Evolutionary conservation across 2,329 filamentous ascomycete species (phyloP), one percentile per base, ranked within the genome.

Genomic region (Beauveria sp.): DNA sequence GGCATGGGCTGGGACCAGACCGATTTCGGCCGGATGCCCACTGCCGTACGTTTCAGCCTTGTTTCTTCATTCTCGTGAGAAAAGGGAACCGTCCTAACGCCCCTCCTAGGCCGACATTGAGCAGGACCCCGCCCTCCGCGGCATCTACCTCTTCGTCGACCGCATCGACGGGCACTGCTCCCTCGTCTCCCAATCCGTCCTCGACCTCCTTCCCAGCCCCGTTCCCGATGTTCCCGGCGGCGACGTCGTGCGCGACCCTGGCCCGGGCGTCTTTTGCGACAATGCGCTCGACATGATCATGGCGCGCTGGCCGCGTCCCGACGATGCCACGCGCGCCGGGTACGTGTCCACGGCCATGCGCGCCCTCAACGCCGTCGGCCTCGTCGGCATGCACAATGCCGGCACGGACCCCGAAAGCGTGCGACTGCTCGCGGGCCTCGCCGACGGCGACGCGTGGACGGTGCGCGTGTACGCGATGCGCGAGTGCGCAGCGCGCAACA

Each of bases 1-100:
- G 87, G 87, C 0, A 78, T 87, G 16, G 87, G 87, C 1, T 90
- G 87, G 87, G 87, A 90, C 67, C 87, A 90, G 73, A 84, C 83
- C 62, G 76, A 78, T 24, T 81, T 88, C 67, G 82, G 83, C 2
- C 79, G 79, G 6, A 86, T 88, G 86, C 87, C 87, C 8, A 84
- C 81, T 40, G 84, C 86, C 66, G 82, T 84, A 72, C 68, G 81
- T 8, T 12, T 28, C 16, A 1, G 30, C 41, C 5, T 20, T 22
- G 14, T 18, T 14, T 12, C 4, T 30, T 14, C 10, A 14, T 14
- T 14, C 30, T 34, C 12, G 5, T 34, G 12, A 34, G 12, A 26
- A 34, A 34, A 34, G 22, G 3, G 3, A 3, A 16, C 2, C 24
- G 18, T 3, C 4, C 4, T 40, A 24, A 53, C 30, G 3, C 28